Evolutionary conservation across 2,329 filamentous ascomycete species (phyloP), one percentile per base, ranked within the genome.

Genomic region (Pestalotiopsis sp.): DNA sequence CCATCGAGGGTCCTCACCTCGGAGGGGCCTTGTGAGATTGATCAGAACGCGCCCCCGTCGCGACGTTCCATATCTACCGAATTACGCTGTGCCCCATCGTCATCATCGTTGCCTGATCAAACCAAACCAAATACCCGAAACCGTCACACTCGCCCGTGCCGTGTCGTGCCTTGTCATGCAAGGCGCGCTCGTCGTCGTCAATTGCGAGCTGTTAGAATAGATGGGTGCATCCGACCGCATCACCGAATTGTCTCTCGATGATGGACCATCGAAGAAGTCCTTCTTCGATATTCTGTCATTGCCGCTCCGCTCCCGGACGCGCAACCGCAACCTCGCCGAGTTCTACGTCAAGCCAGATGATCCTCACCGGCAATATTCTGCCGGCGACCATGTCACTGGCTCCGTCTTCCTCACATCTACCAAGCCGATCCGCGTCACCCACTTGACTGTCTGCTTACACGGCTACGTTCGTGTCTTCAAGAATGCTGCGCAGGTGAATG

Each of bases 391-490:
- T 71, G 91, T 96, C 60, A 88, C 86, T 68, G 93, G 93, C 66
- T 87, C 87, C 71, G 92, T 95, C 61, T 84, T 93, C 69, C 82
- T 95, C 73, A 91, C 89, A 67, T 86, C 94, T 44, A 82, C 91
- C 73, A 94, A 94, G 78, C 90, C 92, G 20, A 81, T 94, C 70
- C 86, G 92, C 73, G 88, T 96, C 74, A 95, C 93, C 7, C 93
- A 96, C 81, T 84, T 96, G 62, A 92, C 92, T 11, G 91, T 95
- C 70, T 88, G 89, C 69, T 82, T 96, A 66, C 91, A 94, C 77
- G 93, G 93, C 69, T 94, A 90, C 77, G 92, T 93, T 67, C 90
- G 92, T 75, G 92, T 94, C 60, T 93, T 89, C 81, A 94, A 92
- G 79, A 91, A 89, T 72, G 86, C 88, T 48, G 86, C 86, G 68